Percentiles rank a stretch among this genome's conserved stretches.
phyloP scores from a whole-genome alignment of 2,329 filamentous ascomycete species.

The Mycocentrospora acerina region DNA sequence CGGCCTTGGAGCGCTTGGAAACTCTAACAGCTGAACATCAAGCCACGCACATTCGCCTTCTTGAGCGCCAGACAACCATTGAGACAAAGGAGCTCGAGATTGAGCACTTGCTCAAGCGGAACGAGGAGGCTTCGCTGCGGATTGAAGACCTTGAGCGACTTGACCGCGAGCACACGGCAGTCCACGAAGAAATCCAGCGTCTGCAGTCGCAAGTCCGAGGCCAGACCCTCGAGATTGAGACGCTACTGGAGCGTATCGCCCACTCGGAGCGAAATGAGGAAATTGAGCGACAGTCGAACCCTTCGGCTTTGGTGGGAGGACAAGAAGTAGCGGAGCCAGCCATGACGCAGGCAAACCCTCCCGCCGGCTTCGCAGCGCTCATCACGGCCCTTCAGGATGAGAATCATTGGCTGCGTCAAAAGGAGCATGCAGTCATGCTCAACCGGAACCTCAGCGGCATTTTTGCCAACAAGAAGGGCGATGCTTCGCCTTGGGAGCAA shows the following conservation, averaged over 20 bases:
- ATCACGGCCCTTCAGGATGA: conserved; percentile 29
- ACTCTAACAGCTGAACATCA: conserved; percentile 77
- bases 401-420: conserved; percentile 33
- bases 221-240: conserved; percentile 20
- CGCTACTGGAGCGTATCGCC: conserved; percentile 14
- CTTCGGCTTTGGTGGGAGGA: conserved; percentile 5
- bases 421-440: conserved; percentile 21
- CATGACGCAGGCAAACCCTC: conserved; percentile 8
- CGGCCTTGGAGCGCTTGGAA: conserved; percentile 82
- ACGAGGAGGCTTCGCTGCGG: conserved; percentile 29
- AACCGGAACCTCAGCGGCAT: conserved; percentile 13
- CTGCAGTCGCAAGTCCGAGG: conserved; percentile 18
- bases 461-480: conserved; percentile 5
- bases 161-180: conserved; percentile 19
- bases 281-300: conserved; percentile 1
- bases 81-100: conserved; percentile 67
- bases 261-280: conserved; percentile 8
- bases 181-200: conserved; percentile 22
- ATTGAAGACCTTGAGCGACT: conserved; percentile 23
- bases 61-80: conserved; percentile 80
- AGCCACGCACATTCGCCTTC: conserved; percentile 65
- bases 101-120: conserved; percentile 76
- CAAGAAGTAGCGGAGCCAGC: conserved; percentile 15
- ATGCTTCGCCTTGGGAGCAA: too few relatives aligned
- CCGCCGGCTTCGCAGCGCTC: conserved; percentile 17